These are phyloP conservation scores for Ambrosiella beaveri DNA, from an alignment of 2,329 filamentous ascomycete genomes.

Conservation along the genomic window DNA sequence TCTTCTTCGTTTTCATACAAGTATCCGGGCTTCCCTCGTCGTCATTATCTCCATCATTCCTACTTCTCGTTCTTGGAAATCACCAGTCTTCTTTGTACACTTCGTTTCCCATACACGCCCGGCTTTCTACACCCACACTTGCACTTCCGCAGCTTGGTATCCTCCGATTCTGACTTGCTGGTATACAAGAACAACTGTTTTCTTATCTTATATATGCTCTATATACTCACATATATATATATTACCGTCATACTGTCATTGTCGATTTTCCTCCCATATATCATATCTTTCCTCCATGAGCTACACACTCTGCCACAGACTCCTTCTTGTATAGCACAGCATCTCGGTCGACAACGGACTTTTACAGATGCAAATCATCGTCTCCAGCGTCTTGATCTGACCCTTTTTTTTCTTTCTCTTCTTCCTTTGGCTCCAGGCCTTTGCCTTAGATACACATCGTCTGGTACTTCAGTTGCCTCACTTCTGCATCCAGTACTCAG, in stretches of 20 bases:
- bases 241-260: neutral
- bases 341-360: too few relatives aligned
- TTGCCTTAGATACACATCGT: neutral
- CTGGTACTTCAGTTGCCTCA: neutral
- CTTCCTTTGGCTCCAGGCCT: neutral
- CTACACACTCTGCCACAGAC: too few relatives aligned
- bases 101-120: neutral
- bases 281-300: neutral
- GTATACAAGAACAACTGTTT: neutral
- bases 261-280: neutral
- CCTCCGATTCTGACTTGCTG: neutral
- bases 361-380: neutral
- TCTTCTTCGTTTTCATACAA: neutral
- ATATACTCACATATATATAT: neutral
- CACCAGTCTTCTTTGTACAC: neutral
- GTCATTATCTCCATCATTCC: neutral
- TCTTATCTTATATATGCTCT: conserved; percentile 9
- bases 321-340: too few relatives aligned
- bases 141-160: neutral
- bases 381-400: neutral
- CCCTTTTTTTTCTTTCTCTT: neutral
- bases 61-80: conserved; percentile 5
- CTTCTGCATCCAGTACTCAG: neutral
- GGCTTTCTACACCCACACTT: neutral
- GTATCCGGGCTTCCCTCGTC: conserved; percentile 4